These are phyloP conservation scores for Cercophora scortea DNA, from an alignment of 495 filamentous ascomycete genomes.

Conservation along the genomic window DNA sequence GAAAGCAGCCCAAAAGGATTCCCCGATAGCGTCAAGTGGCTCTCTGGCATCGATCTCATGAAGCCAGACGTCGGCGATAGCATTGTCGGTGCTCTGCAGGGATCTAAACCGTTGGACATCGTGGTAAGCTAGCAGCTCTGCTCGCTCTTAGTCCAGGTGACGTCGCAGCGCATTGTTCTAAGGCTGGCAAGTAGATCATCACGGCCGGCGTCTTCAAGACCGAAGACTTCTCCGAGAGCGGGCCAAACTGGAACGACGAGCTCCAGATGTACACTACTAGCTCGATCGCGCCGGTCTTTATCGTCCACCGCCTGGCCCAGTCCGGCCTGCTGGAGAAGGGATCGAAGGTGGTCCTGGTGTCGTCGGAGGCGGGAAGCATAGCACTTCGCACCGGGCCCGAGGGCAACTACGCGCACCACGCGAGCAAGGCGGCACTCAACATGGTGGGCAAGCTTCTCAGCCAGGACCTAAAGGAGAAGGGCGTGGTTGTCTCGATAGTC, in stretches of 20 bases:
- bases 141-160: too few relatives aligned
- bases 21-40: conserved; percentile 19
- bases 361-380: conserved; percentile 62
- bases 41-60: conserved; percentile 34
- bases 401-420: conserved; percentile 69
- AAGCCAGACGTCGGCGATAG: conserved; percentile 27
- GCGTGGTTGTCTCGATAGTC: conserved; percentile 56
- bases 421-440: conserved; percentile 62
- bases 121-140: conserved; percentile 22
- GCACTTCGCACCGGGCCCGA: conserved; percentile 61
- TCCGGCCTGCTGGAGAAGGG: conserved; percentile 38
- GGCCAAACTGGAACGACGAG: conserved; percentile 57
- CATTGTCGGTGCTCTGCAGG: conserved; percentile 37
- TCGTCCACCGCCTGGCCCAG: conserved; percentile 54
- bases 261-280: conserved; percentile 65
- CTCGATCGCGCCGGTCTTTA: conserved; percentile 57
- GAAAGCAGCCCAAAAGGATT: conserved; percentile 21
- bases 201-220: conserved; percentile 61
- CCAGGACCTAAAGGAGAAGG: conserved; percentile 56
- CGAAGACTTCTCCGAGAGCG: conserved; percentile 47
- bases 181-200: conserved; percentile 37
- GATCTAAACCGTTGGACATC: conserved; percentile 39
- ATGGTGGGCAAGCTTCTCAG: conserved; percentile 68
- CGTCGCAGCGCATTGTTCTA: too few relatives aligned
- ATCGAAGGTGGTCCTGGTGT: conserved; percentile 58